A percentile compares a stretch with the other conserved stretches of the same genome.
phyloP scores from a whole-genome alignment of 257 asterid genomes.

The Thymus quinquecostatus region DNA sequence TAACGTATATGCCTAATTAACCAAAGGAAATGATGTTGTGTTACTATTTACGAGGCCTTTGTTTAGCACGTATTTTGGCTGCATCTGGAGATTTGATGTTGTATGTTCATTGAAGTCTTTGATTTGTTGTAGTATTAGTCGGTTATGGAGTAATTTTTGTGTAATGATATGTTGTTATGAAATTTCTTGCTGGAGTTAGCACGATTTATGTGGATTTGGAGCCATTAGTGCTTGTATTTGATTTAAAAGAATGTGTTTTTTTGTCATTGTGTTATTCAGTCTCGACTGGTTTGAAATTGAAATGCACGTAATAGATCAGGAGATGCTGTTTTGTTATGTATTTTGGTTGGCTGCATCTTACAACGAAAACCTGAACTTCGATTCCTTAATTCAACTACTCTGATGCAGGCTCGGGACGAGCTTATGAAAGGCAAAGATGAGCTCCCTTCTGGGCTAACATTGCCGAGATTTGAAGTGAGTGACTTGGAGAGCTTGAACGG shows the following conservation, averaged over 20 bases:
- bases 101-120: background rate
- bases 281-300: background rate
- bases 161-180: background rate
- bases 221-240: background rate
- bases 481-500: constrained; percentile 92
- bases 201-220: background rate
- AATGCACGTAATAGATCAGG: background rate
- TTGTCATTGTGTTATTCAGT: background rate
- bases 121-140: background rate
- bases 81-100: background rate
- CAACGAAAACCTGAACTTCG: background rate
- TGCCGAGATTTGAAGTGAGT: constrained; percentile 83
- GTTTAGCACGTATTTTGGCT: too few relatives aligned
- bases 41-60: too few relatives aligned
- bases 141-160: background rate
- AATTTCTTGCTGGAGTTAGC: background rate
- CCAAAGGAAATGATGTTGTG: background rate
- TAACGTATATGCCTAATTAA: too few relatives aligned
- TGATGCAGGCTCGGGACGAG: constrained; percentile 72
- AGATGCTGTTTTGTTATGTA: background rate
- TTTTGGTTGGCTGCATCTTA: background rate
- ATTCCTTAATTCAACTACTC: constrained; percentile 13
- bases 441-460: constrained; percentile 45
- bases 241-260: background rate
- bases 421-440: constrained; percentile 54